Conservation (phyloP, 2,329 filamentous ascomycete genomes). For the Colletotrichum musae region DNA sequence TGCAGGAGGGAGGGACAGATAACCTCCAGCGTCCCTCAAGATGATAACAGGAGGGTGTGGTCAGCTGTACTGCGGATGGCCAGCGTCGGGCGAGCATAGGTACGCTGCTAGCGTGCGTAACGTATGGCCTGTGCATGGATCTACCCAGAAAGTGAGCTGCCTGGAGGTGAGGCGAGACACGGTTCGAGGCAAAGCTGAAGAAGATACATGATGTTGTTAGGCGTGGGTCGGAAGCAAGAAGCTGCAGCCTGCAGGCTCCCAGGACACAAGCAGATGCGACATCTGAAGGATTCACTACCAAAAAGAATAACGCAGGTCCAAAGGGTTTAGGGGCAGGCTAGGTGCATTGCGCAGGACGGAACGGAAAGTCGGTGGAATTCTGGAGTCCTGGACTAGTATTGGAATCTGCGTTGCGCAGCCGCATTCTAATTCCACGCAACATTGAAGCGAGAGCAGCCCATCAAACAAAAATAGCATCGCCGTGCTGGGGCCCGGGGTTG, state of each 20-base stretch:
- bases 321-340: no score
- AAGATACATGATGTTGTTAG: conserved; percentile 20
- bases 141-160: background rate
- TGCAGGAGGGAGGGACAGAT: conserved; percentile 22
- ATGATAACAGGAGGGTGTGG: no score
- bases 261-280: background rate
- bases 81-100: background rate
- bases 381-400: background rate
- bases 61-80: conserved; percentile 22
- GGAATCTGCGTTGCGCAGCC: conserved; percentile 12
- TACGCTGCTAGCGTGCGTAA: no score
- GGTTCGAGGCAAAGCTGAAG: conserved; percentile 5
- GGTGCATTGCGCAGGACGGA: no score
- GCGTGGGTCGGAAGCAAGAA: background rate
- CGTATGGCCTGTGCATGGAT: background rate
- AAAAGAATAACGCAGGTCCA: no score
- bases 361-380: no score
- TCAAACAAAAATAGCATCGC: conserved; percentile 26
- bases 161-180: conserved; percentile 13
- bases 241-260: no score
- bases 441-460: conserved; percentile 3
- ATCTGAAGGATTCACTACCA: background rate
- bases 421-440: conserved; percentile 4
- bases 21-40: no score
- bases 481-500: conserved; percentile 2